Evolutionary conservation across 768 basidiomycete genomes (phyloP).

Genomic region (Naganishia onofrii): DNA sequence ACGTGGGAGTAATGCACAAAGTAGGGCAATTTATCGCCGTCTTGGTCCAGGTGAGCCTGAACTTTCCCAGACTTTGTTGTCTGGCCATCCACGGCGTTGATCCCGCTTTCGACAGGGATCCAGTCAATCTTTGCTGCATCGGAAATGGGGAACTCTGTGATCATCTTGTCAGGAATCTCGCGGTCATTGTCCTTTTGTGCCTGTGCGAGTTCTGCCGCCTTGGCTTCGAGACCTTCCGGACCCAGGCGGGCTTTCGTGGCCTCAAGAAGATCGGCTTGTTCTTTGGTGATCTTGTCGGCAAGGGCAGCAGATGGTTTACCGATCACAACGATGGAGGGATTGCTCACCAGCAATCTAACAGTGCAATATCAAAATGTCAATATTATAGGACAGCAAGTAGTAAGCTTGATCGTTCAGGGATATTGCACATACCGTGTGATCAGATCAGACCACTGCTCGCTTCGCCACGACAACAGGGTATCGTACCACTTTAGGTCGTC

Average conservation of each 20-base stretch:
- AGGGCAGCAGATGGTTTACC: constrained; percentile 85
- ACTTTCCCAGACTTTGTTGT: constrained; percentile 53
- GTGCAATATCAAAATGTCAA: neutral
- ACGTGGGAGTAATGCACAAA: constrained; percentile 94
- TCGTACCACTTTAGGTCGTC: constrained; percentile 74
- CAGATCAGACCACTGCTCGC: constrained; percentile 70
- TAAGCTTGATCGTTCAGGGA: constrained; percentile 34
- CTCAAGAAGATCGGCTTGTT: constrained; percentile 73
- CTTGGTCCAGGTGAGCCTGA: constrained; percentile 63
- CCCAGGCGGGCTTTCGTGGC: constrained; percentile 70
- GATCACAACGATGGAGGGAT: constrained; percentile 68
- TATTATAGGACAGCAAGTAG: neutral
- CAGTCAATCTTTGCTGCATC: constrained; percentile 80
- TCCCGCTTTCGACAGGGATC: constrained; percentile 68
- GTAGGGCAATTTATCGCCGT: constrained; percentile 71
- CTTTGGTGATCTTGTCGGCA: constrained; percentile 72
- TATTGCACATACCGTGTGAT: constrained; percentile 62
- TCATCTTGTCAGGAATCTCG: constrained; percentile 74
- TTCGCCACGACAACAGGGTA: constrained; percentile 68
- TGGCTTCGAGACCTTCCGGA: constrained; percentile 71
- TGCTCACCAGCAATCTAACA: constrained; percentile 72
- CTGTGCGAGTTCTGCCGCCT: constrained; percentile 66
- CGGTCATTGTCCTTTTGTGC: constrained; percentile 83
- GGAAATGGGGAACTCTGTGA: constrained; percentile 85
- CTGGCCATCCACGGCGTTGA: constrained; percentile 45